phyloP scores from a whole-genome alignment of 2,329 filamentous ascomycete genomes.

The Emergomyces orientalis region DNA sequence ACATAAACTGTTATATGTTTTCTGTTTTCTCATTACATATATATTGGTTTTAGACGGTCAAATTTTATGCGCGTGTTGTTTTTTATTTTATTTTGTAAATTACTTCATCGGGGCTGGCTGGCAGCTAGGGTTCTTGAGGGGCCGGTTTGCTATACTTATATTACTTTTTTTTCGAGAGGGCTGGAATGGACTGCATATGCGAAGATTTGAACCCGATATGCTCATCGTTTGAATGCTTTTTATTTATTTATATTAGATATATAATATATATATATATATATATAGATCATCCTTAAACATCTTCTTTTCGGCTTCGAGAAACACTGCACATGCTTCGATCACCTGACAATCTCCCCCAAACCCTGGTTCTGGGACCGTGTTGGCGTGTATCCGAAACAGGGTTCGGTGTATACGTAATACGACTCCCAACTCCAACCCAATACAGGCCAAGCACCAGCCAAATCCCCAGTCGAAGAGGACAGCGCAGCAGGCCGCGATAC shows the following conservation, averaged over 20 bases:
- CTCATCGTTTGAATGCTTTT: not conserved
- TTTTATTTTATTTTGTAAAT: not conserved
- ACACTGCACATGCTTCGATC: not conserved
- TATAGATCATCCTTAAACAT: not conserved
- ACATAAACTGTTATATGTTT: not conserved
- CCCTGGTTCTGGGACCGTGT: not conserved
- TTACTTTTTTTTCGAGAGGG: too few relatives aligned
- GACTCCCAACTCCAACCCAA: not conserved
- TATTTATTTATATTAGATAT: not conserved
- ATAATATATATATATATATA: too few relatives aligned
- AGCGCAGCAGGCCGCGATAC: not conserved
- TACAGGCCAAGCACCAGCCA: not conserved
- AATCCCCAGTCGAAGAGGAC: too few relatives aligned
- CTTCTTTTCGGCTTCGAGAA: not conserved
- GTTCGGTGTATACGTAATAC: not conserved
- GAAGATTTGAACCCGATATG: too few relatives aligned
- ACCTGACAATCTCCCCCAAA: not conserved
- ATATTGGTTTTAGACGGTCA: constrained; percentile 4
- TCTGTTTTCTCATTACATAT: not conserved
- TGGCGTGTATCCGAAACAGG: not conserved
- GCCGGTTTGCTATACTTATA: too few relatives aligned
- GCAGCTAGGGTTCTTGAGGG: too few relatives aligned
- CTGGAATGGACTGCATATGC: too few relatives aligned
- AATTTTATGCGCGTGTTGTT: not conserved
- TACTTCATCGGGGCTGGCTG: not conserved